phyloP scores from a whole-genome alignment of 495 filamentous ascomycete genomes.

The Aspergillus wentii region DNA sequence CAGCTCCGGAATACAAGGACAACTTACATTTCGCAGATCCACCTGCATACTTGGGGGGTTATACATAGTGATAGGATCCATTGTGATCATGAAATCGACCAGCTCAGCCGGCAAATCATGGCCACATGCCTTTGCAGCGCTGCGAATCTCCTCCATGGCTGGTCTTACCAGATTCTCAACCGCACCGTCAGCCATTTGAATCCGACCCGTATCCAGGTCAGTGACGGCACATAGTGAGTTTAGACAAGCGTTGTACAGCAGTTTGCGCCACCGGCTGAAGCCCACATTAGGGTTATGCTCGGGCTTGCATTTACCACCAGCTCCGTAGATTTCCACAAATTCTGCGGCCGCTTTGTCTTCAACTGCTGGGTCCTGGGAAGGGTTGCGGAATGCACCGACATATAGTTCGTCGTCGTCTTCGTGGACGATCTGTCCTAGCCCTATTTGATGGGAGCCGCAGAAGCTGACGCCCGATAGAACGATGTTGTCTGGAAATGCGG shows the following conservation, averaged over 20 bases:
- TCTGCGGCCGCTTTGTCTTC: conserved; percentile 22
- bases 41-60: conserved; percentile 44
- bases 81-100: conserved; percentile 17
- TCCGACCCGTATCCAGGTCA: conserved; percentile 39
- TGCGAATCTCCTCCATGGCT: conserved; percentile 36
- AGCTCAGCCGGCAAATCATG: conserved; percentile 17
- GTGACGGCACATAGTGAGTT: conserved; percentile 44
- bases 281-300: conserved; percentile 28
- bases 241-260: conserved; percentile 45
- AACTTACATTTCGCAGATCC: conserved; percentile 35
- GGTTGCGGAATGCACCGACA: conserved; percentile 43
- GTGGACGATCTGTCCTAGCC: conserved; percentile 41
- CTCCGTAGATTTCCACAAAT: conserved; percentile 35
- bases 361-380: conserved; percentile 6
- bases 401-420: conserved; percentile 31
- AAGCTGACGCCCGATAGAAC: conserved; percentile 48
- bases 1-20: too few species aligned
- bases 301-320: conserved; percentile 21
- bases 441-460: conserved; percentile 44
- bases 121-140: conserved; percentile 16
- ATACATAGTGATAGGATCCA: conserved; percentile 28
- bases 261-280: conserved; percentile 43
- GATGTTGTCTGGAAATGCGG: conserved; percentile 44
- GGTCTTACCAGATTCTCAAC: conserved; percentile 35
- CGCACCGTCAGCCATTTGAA: conserved; percentile 32